phyloP scores from a whole-genome alignment of 768 basidiomycete genomes.

The Trametes elegans region DNA sequence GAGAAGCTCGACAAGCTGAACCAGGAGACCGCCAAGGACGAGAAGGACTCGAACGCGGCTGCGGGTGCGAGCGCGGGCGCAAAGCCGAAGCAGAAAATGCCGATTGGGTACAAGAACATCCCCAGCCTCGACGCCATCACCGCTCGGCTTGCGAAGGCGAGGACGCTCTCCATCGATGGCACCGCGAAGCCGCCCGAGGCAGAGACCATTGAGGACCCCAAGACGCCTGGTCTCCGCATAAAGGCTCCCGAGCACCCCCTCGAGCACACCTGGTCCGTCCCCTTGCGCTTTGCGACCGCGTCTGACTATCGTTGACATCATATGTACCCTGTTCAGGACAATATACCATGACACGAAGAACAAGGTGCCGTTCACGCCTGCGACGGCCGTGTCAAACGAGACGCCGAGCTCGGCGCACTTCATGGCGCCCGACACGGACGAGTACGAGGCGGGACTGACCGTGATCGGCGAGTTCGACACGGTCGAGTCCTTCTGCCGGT shows the following conservation, averaged over 20 bases:
- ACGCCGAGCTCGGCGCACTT: constrained; percentile 28
- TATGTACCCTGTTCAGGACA: constrained; percentile 78
- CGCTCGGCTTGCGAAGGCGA: constrained; percentile 68
- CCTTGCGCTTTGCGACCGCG: not conserved
- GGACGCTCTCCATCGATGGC: constrained; percentile 57
- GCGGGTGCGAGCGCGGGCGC: no score
- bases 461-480: constrained; percentile 89
- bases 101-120: constrained; percentile 83
- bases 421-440: constrained; percentile 56
- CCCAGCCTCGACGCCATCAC: constrained; percentile 85
- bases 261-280: constrained; percentile 69
- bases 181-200: constrained; percentile 71
- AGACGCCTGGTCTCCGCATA: constrained; percentile 72
- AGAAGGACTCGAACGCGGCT: constrained; percentile 21
- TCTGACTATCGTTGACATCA: not conserved
- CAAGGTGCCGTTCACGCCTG: constrained; percentile 60
- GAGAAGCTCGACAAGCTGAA: constrained; percentile 68
- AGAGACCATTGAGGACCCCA: constrained; percentile 78
- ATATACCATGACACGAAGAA: constrained; percentile 87
- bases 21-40: constrained; percentile 40
- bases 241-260: constrained; percentile 79
- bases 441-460: constrained; percentile 84
- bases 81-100: constrained; percentile 40
- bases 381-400: constrained; percentile 21
- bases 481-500: constrained; percentile 86